Evolutionary conservation across 176 grass and related monocot genomes (phyloP).

Genomic region (Eragrostis nindensis): DNA sequence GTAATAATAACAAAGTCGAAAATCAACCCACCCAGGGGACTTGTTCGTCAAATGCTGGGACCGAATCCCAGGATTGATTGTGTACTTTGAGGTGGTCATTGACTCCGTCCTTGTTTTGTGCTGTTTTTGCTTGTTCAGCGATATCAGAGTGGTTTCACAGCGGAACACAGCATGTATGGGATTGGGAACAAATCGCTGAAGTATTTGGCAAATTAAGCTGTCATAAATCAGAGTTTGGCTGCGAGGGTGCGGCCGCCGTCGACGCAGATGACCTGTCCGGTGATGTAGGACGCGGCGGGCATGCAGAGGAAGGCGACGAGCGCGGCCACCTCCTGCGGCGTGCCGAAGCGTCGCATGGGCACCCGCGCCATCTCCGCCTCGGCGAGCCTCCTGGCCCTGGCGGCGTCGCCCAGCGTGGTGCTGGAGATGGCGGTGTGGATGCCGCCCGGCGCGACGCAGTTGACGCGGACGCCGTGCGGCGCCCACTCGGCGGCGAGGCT

Average conservation of each 20-base stretch:
- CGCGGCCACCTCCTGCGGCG: conserved; percentile 45
- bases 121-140: background rate
- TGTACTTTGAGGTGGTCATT: background rate
- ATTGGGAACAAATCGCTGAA: too few species aligned
- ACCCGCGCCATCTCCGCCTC: conserved; percentile 19
- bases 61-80: background rate
- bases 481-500: conserved; percentile 50
- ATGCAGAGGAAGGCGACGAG: conserved; percentile 54
- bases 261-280: conserved; percentile 50
- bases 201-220: too few species aligned
- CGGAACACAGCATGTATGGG: too few species aligned
- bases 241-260: conserved; percentile 52
- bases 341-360: conserved; percentile 44
- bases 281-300: conserved; percentile 52
- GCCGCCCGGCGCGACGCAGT: conserved; percentile 37
- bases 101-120: too few species aligned
- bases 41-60: background rate
- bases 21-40: background rate
- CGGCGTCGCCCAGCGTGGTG: conserved; percentile 35
- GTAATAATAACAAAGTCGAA: background rate
- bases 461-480: conserved; percentile 36
- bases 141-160: too few species aligned
- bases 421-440: conserved; percentile 9
- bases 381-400: conserved; percentile 22
- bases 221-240: conserved; percentile 27